Base-by-base conservation (phyloP, 768 basidiomycete species). In the Dendrothele bispora region DNA sequence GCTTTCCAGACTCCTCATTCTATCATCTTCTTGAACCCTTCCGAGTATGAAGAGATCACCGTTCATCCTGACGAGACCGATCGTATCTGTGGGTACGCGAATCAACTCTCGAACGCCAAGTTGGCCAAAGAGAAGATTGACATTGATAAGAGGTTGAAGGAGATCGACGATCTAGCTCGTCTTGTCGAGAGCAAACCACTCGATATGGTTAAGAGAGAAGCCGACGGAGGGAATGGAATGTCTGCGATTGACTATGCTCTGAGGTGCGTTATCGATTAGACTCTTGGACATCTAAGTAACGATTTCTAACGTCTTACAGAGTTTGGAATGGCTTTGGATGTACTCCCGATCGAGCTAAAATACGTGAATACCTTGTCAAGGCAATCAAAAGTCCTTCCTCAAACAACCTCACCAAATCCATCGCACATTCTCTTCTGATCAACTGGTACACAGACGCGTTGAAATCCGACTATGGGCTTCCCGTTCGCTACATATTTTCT, bases 161-260 rank as follows among this genome's bases (percentile, higher is more conserved):
- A 49, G 28, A 30, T 37, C 12, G 20, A 44, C n/a, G 29, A 29
- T 4, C 25, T 50, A 5, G 30, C 29, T 21, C 7, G 24, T 4
- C 39, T 51, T 3, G 17, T 49, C 11, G 18, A 29, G 24, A 30
- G 38, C n/a, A 51, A 26, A 28, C 21, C 50, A 8, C 12, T 36
- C 18, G 29, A 51, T n/a, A n/a, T 44, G 24, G 42, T 46, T 7
- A 22, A 38, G 32, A 51, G 32, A 41, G 46, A 47, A 32, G 53
- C 53, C 18, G 53, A 54, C 20, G 29, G 27, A 2, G 49, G 53
- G 15, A 34, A 46, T 21, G 32, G 35, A 17, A 29, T 40, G 14
- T 37, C 44, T 29, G 49, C 49, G 25, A 21, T 54, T 2, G 48
- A 54, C 17, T 50, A 50, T 15, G 49, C 48, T 38, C 21, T 54